A percentile compares a stretch with the other conserved stretches of the same genome.
These are phyloP conservation scores for Arthrobotrys musiformis DNA, from an alignment of 2,329 filamentous ascomycete species.

Conservation along the genomic window DNA sequence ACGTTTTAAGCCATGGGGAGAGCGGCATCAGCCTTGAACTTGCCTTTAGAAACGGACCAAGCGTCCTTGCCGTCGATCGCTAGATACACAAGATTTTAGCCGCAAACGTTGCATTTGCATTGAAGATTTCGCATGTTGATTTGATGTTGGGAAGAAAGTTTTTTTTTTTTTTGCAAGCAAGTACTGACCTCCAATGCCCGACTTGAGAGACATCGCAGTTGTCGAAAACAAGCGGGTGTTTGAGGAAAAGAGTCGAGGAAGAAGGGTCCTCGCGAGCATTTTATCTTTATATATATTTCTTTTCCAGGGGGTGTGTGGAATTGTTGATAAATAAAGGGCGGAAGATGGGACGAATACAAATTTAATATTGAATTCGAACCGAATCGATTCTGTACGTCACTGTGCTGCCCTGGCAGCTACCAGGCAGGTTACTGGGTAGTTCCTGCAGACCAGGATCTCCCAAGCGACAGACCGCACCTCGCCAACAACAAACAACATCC, in stretches of 20 bases:
- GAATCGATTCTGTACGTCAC: conserved; percentile 4
- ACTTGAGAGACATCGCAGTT: conserved; percentile 32
- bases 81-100: conserved; percentile 18
- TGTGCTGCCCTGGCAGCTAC: background rate
- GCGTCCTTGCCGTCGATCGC: conserved; percentile 31
- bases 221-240: conserved; percentile 9
- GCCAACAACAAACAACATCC: conserved; percentile 15
- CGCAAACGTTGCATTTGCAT: conserved; percentile 8
- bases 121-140: background rate
- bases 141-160: background rate
- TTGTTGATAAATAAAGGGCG: background rate
- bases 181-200: conserved; percentile 26
- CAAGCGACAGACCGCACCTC: conserved; percentile 20
- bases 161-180: background rate
- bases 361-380: too few species aligned
- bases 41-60: conserved; percentile 58
- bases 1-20: background rate
- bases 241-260: conserved; percentile 9
- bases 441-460: conserved; percentile 26
- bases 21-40: background rate
- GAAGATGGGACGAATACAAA: background rate
- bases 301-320: background rate
- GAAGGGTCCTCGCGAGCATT: background rate
- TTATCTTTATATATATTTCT: too few species aligned
- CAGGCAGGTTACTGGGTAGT: conserved; percentile 7